Conservation (phyloP, 169 alveolate species). For the Plasmodium cynomolgi region DNA sequence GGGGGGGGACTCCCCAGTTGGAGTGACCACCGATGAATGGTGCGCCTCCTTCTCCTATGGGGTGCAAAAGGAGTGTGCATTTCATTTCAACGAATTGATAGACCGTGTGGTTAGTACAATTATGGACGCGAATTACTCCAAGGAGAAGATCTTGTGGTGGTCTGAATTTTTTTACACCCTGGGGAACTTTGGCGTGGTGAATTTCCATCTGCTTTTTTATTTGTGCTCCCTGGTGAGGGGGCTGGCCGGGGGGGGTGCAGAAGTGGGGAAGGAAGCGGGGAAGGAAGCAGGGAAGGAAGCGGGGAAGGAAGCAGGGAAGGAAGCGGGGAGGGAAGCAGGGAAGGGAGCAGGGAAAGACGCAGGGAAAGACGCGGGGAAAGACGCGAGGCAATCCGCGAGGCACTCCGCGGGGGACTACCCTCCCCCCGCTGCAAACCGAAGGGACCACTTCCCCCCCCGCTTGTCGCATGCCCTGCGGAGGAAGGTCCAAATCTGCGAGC, state of each 20-base stretch:
- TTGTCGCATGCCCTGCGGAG: neutral
- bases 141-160: conserved; percentile 41
- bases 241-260: neutral
- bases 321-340: neutral
- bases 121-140: conserved; percentile 6
- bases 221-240: conserved; percentile 29
- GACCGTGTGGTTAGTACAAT: conserved; percentile 24
- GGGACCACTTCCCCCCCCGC: neutral
- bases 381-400: no score
- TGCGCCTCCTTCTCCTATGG: neutral
- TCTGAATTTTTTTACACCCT: conserved; percentile 11
- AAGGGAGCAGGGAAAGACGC: neutral
- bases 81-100: conserved; percentile 30
- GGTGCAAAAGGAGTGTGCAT: neutral
- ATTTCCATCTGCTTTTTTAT: conserved; percentile 47
- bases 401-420: no score
- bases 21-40: neutral
- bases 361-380: no score
- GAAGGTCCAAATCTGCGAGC: conserved; percentile 34
- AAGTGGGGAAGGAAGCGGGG: neutral
- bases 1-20: neutral
- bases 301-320: no score
- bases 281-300: neutral
- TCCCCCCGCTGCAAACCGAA: neutral
- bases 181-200: conserved; percentile 16